Evolutionary conservation across 768 basidiomycete genomes (phyloP), one percentile per base, ranked within the genome.

Genomic region (Coprinellus micaceus): DNA sequence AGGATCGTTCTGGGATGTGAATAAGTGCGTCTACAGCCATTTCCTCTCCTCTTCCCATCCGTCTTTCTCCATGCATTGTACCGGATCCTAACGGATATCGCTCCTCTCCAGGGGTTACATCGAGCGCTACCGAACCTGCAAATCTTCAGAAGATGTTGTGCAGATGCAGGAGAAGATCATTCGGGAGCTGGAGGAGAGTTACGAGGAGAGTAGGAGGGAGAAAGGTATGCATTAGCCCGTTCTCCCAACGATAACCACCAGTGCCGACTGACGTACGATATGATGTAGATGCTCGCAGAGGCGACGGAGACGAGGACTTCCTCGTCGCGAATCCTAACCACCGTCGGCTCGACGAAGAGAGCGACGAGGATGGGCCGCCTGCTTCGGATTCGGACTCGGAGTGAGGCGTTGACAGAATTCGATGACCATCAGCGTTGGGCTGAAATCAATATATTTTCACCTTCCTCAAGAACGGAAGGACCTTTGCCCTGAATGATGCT

Each of bases 1-100:
- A 2, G 82, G 80, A 21, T 81, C 91, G 2, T 98, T 98, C 71
- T 90, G 81, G 74, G 76, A 84, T 53, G 85, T 99, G 52, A 99
- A 99, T 68, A 72, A 79, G 92, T 88, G 46, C 22, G 60, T 57
- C 4, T 43, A 13, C 22, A 28, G 21, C 24, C 9, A 22, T n/a
- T 12, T 51, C 21, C 22, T 33, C 46, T 4, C 40, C 53, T 25
- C 11, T 26, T 44, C n/a, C 37, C 44, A 19, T 51, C 3, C 1
- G 50, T 26, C 6, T 13, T n/a, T 22, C 57, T 1, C 48, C 40
- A 19, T 11, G 21, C 9, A 11, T 24, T 22, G 7, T 28, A 17
- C 11, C 25, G 15, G 7, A 30, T n/a, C n/a, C n/a, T n/a, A n/a
- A n/a, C n/a, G n/a, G n/a, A n/a, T n/a, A n/a, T n/a, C n/a, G n/a